Evolutionary conservation across 495 filamentous ascomycete genomes (phyloP).

Genomic region (Aspergillus homomorphus): DNA sequence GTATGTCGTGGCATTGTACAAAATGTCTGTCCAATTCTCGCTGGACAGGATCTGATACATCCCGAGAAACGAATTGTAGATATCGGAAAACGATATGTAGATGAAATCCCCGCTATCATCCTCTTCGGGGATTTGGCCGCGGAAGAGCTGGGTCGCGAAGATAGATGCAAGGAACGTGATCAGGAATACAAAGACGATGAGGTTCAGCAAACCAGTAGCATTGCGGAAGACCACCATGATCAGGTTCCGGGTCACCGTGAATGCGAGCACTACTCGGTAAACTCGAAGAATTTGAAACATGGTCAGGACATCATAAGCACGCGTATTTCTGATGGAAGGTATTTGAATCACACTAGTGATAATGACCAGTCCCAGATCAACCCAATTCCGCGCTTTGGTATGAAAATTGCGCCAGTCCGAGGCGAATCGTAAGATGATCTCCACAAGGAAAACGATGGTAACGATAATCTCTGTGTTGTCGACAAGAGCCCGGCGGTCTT

Average conservation of each 20-base stretch:
- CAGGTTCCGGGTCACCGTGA: slow-evolving; percentile 79
- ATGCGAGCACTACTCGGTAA: slow-evolving; percentile 87
- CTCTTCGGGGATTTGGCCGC: slow-evolving; percentile 67
- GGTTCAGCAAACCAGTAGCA: slow-evolving; percentile 84
- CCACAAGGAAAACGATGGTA: slow-evolving; percentile 72
- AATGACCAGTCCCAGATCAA: slow-evolving; percentile 75
- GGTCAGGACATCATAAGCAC: slow-evolving; percentile 83
- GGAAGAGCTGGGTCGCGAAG: slow-evolving; percentile 90
- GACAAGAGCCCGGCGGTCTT: slow-evolving; percentile 51
- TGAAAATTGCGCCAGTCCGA: slow-evolving; percentile 80
- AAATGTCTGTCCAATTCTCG: slow-evolving; percentile 87
- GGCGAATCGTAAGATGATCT: slow-evolving; percentile 77
- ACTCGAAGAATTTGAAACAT: slow-evolving; percentile 90
- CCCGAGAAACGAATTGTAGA: slow-evolving; percentile 92
- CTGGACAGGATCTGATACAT: slow-evolving; percentile 99
- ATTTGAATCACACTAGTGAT: slow-evolving; percentile 84
- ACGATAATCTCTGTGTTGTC: slow-evolving; percentile 70
- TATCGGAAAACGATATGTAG: slow-evolving; percentile 75
- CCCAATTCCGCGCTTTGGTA: slow-evolving; percentile 64
- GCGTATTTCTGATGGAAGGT: slow-evolving; percentile 71
- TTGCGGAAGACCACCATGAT: slow-evolving; percentile 88
- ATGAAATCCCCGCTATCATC: slow-evolving; percentile 56
- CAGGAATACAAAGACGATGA: slow-evolving; percentile 94
- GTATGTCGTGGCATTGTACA: slow-evolving; percentile 77
- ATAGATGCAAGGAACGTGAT: slow-evolving; percentile 92